Base-by-base conservation (phyloP, 73 alveolate genomes). In the Tetrahymena borealis region DNA sequence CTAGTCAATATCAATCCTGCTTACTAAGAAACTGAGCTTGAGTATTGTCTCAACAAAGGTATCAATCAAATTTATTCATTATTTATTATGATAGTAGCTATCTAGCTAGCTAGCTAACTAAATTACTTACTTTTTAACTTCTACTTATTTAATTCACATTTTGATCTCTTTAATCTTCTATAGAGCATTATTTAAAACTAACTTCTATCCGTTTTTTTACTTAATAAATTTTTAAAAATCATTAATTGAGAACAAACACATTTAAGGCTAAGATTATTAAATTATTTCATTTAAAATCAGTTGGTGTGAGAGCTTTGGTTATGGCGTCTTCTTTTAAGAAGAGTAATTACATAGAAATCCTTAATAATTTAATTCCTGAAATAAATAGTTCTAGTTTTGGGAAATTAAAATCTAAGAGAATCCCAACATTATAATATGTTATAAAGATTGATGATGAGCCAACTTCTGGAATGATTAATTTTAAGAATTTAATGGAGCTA, bases 1-100 rank as follows among this genome's bases (percentile, higher is more conserved):
- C 92, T 97, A 35, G 99, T 97, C 15, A 97, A 97, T 93, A 95
- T 97, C 37, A 97, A 97, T 91, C 99, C 99, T 28, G 99, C 99
- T 9, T 97, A 94, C 92, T 94, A 97, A 90, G 93, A 39, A 31
- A 40, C n/a, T 3, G 99, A 97, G 78, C 91, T 97, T 32, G 93
- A 78, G 39, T 95, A 97, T 90, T 39, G 91, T 8, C 37, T 93
- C n/a, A 90, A 91, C 40, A 93, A 91, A 60, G 85, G 85, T 60
- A 60, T n/a, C n/a, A n/a, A n/a, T n/a, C n/a, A n/a, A n/a, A 60
- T 24, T 60, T 5, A 1, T 20, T 60, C 28, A 60, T 60, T 60
- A 24, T 35, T 60, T 24, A 32, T 60, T 60, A 24, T 15, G 16
- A 60, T 15, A 40, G 28, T 3, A 7, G 28, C 9, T 60, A 24